Base-by-base conservation (phyloP, 768 basidiomycete species). In the Phanerochaete carnosa region DNA sequence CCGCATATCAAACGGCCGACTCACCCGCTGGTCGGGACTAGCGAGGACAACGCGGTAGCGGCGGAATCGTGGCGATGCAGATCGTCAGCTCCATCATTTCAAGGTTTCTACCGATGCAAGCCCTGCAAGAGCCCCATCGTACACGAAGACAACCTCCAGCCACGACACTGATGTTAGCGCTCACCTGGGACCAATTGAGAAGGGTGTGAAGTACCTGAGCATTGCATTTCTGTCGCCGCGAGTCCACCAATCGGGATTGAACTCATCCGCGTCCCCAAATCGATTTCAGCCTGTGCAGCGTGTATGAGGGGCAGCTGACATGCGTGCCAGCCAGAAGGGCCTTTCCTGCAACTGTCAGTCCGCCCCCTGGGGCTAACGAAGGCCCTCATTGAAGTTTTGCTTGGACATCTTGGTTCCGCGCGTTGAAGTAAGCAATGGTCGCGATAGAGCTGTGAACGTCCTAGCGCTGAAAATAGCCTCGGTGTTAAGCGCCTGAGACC, bases 181-280 rank as follows among this genome's bases (percentile, higher is more conserved):
- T 22, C 19, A 57, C 55, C 55, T 22, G 13, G 55, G 55, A 19
- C 55, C 65, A 39, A 64, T 32, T 1, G 60, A 62, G 51, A 64
- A 66, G 6, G 65, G 63, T 3, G 58, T 55, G 35, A 66, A 66
- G 11, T 50, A 52, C 28, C 52, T 58, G 35, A 25, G 12, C 65
- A 62, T 59, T 26, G 28, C 43, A 26, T n/a, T 26, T n/a, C 30
- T 46, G 35, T 59, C 57, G 7, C 57, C 67, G n/a, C 70, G 67
- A 15, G 70, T 54, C 73, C 73, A 74, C 0, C 73, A 61, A 43
- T 72, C 72, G 2, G 72, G 72, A 13, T 68, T 46, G 58, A 68
- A 74, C 15, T 49, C 64, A 13, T 70, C 66, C 3, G 69, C 65
- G 46, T 73, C 68, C 19, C 59, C 54, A 8, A 72, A 72, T 70